A percentile compares a stretch with the other conserved stretches of the same genome.
Evolutionary conservation across 106 monocot genomes (phyloP).

Genomic region (Platanthera zijinensis): DNA sequence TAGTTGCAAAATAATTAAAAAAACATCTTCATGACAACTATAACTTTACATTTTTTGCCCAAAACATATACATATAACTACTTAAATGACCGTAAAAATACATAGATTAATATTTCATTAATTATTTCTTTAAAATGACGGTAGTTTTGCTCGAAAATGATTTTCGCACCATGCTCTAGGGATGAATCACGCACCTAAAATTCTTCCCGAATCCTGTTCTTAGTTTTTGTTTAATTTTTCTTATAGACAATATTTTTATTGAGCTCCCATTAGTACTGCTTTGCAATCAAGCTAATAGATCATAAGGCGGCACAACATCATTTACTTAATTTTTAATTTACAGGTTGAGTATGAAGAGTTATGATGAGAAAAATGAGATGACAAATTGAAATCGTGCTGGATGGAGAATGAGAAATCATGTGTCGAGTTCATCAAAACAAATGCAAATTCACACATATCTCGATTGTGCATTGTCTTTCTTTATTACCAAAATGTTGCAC

Average conservation of each 20-base stretch:
- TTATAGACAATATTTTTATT: neutral
- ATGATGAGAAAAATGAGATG: slow-evolving; percentile 6
- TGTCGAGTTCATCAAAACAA: neutral
- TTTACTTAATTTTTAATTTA: neutral
- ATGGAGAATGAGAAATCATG: neutral
- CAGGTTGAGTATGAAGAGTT: neutral
- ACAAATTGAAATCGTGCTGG: neutral
- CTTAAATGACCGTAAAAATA: too few relatives aligned
- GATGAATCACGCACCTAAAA: neutral
- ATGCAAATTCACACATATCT: slow-evolving; percentile 7
- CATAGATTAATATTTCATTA: too few relatives aligned
- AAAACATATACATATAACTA: too few relatives aligned
- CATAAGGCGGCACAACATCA: neutral
- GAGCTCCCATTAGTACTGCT: neutral
- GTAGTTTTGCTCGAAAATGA: too few relatives aligned
- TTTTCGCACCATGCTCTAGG: too few relatives aligned
- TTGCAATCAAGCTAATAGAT: neutral
- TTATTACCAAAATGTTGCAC: slow-evolving; percentile 6
- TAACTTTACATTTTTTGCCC: too few relatives aligned
- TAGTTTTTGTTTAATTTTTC: neutral
- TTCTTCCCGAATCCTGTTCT: neutral
- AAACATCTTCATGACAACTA: too few relatives aligned
- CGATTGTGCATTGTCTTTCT: slow-evolving; percentile 1
- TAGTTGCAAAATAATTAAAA: too few relatives aligned
- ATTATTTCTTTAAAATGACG: too few relatives aligned